phyloP scores from a whole-genome alignment of 495 filamentous ascomycete species.

The Clohesyomyces aquaticus region DNA sequence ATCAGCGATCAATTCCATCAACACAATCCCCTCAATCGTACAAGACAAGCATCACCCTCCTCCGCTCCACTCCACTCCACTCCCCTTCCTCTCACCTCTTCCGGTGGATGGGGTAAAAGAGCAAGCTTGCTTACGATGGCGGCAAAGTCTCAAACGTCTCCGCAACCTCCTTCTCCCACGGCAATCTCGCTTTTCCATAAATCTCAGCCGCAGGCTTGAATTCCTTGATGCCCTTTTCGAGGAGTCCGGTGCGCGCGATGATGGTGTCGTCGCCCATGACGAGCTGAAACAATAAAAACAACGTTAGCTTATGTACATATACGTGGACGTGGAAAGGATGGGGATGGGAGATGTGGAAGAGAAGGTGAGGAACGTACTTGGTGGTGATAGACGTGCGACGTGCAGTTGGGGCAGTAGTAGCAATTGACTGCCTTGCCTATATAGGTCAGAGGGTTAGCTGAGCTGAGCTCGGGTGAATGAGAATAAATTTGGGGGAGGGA shows the following conservation, averaged over 20 bases:
- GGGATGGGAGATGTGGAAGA: neutral
- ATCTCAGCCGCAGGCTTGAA: constrained; percentile 38
- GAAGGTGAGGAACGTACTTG: constrained; percentile 37
- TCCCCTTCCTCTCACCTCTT: neutral
- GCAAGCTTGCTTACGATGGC: constrained; percentile 28
- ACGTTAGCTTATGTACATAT: too few relatives aligned
- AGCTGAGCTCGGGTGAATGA: neutral
- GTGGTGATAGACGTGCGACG: constrained; percentile 56
- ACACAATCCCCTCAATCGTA: too few relatives aligned
- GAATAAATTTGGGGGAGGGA: neutral
- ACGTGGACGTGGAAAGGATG: too few relatives aligned
- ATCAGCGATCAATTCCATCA: too few relatives aligned
- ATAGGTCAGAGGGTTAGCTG: neutral
- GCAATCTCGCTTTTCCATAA: constrained; percentile 36
- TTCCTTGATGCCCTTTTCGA: constrained; percentile 42
- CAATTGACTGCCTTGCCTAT: constrained; percentile 56
- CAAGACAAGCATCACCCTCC: too few relatives aligned
- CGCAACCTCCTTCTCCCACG: constrained; percentile 41
- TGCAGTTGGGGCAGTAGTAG: constrained; percentile 60
- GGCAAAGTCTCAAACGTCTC: constrained; percentile 36
- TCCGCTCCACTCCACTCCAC: too few relatives aligned
- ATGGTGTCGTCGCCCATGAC: constrained; percentile 54
- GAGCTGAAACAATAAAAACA: neutral
- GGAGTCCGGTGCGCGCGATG: constrained; percentile 53
- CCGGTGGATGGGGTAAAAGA: neutral